Evolutionary conservation across 2,329 filamentous ascomycete genomes (phyloP).

Genomic region (Trichoderma breve): DNA sequence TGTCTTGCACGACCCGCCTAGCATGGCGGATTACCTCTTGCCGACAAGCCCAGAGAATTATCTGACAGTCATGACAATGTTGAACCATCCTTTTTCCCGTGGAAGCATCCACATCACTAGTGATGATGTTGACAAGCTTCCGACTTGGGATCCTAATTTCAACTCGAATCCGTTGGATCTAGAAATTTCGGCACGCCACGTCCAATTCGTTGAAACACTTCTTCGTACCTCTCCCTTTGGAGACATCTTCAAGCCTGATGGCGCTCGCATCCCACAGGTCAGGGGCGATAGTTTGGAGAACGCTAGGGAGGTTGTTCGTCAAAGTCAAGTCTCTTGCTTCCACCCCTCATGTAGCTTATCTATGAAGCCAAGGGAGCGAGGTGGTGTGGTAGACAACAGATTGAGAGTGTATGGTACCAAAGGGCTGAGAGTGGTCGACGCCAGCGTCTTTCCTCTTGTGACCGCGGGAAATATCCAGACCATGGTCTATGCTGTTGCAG

Average conservation of each 20-base stretch:
- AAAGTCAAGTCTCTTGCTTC: slow-evolving; percentile 39
- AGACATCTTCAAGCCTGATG: slow-evolving; percentile 38
- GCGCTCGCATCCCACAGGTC: slow-evolving; percentile 28
- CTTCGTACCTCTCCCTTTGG: slow-evolving; percentile 40
- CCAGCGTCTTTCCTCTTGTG: slow-evolving; percentile 45
- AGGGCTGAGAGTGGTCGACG: slow-evolving; percentile 46
- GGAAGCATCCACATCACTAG: slow-evolving; percentile 57
- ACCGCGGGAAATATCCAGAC: slow-evolving; percentile 37
- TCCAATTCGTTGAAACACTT: slow-evolving; percentile 42
- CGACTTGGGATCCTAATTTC: slow-evolving; percentile 32
- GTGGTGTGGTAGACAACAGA: slow-evolving; percentile 45
- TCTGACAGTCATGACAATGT: slow-evolving; percentile 53
- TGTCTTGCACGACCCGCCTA: slow-evolving; percentile 25
- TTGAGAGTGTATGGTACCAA: slow-evolving; percentile 44
- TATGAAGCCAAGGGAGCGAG: slow-evolving; percentile 46
- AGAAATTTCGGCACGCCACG: slow-evolving; percentile 47
- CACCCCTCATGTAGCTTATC: slow-evolving; percentile 51
- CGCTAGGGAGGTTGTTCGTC: slow-evolving; percentile 37
- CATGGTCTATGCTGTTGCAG: slow-evolving; percentile 33
- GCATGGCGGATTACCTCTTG: slow-evolving; percentile 22
- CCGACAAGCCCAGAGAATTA: slow-evolving; percentile 42
- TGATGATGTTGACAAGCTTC: slow-evolving; percentile 40
- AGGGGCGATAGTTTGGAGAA: slow-evolving; percentile 33
- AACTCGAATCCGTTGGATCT: slow-evolving; percentile 53
- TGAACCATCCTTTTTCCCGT: slow-evolving; percentile 59